Conservation (phyloP, 192 early-diverging fungal species). For the Backusella westeae region DNA sequence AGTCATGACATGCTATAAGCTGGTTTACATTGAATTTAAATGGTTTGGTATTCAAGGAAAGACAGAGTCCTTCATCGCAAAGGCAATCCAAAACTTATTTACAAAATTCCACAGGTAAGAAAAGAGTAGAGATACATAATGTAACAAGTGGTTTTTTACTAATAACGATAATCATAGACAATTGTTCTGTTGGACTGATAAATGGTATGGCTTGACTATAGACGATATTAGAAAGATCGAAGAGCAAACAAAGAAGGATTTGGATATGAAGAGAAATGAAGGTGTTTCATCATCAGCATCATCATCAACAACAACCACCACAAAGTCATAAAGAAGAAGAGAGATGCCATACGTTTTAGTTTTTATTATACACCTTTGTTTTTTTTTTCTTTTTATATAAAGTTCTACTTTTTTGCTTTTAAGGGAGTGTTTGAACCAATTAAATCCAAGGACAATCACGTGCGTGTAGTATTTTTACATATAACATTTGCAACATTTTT, state of each 20-base stretch:
- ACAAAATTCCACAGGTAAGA: slow-evolving; percentile 61
- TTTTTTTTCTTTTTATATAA: not conserved
- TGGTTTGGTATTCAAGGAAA: slow-evolving; percentile 68
- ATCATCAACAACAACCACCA: not conserved
- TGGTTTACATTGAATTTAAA: slow-evolving; percentile 74
- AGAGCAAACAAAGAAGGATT: slow-evolving; percentile 60
- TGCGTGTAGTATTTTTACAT: not conserved
- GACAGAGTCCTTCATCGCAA: slow-evolving; percentile 65
- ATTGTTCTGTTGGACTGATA: slow-evolving; percentile 74
- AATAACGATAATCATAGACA: slow-evolving; percentile 35
- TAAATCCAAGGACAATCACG: not conserved
- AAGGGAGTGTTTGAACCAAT: not conserved
- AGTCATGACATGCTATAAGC: slow-evolving; percentile 81
- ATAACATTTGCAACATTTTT: not conserved
- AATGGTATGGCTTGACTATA: slow-evolving; percentile 73
- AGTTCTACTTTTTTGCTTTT: not conserved
- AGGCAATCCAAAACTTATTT: slow-evolving; percentile 53
- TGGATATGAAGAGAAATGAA: slow-evolving; percentile 41
- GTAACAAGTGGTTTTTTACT: not conserved
- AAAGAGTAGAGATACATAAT: not conserved
- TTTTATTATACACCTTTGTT: not conserved
- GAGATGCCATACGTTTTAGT: not conserved
- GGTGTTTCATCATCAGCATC: not conserved
- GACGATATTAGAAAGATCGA: slow-evolving; percentile 66
- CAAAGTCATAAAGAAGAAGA: not conserved